Base-by-base conservation (phyloP, 73 alveolate genomes). In the Uronychia binucleata region DNA sequence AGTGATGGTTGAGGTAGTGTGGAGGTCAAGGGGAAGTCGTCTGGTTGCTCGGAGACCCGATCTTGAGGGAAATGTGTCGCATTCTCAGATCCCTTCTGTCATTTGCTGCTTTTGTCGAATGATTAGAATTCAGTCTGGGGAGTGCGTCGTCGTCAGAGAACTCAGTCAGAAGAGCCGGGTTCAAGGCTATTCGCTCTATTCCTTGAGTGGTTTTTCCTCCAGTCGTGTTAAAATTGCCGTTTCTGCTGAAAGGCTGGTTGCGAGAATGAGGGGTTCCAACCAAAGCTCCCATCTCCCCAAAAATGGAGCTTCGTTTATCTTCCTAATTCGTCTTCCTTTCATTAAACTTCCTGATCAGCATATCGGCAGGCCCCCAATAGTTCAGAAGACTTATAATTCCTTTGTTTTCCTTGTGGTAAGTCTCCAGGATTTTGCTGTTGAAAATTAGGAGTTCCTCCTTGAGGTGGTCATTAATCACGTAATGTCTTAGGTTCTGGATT, bases 351-450 rank as follows among this genome's bases (percentile, higher is more conserved):
- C 67, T 46, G 67, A 46, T 46, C 67, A 46, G 67, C 67, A 46
- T 46, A 46, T 90, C 95, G 13, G 98, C 93, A 75, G 91, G 93
- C 0, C 99, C 98, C 83, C 82, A 91, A 84, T 86, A 90, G 26
- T 85, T 91, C 31, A 96, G 81, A 0, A 96, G 81, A 28, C 85
- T 85, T 94, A 89, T 58, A 75, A 96, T 88, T 1, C 97, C 99
- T 77, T 94, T 92, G 30, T 88, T 85, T 33, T 90, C 86, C 81
- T 75, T 75, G 33, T 89, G 92, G 34, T 94, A 59, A 31, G 83
- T 34, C 57, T 94, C 91, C 32, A 85, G 86, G 34, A 59, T 81
- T 60, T 88, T 75, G 57, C 77, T 81, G 77, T 96, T 92, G 0
- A 97, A 78, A 28, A 86, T 86, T 30, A 94, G 93, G 26, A 94